Evolutionary conservation across 345 rosid genomes (phyloP).

Genomic region (Psidium guajava): DNA sequence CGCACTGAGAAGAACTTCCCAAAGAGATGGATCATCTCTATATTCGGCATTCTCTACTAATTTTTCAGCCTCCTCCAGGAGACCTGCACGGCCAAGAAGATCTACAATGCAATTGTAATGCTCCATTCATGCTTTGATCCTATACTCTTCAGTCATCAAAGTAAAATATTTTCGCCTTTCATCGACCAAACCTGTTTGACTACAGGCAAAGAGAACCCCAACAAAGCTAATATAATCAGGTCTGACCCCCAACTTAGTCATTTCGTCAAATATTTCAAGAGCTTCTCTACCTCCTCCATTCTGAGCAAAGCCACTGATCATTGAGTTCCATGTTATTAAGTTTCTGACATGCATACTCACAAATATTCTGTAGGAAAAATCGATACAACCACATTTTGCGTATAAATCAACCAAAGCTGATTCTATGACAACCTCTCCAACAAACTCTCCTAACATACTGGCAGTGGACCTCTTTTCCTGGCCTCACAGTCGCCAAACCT

Average conservation of each 20-base stretch:
- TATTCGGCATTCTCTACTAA: conserved; percentile 52
- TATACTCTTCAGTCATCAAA: conserved; percentile 34
- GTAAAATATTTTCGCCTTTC: conserved; percentile 46
- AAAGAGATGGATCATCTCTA: conserved; percentile 55
- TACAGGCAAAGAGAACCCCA: conserved; percentile 80
- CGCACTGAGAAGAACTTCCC: conserved; percentile 90
- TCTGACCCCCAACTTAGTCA: conserved; percentile 39
- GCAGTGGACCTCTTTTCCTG: no score
- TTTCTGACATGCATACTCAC: conserved; percentile 37
- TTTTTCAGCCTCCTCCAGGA: conserved; percentile 70
- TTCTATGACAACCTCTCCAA: conserved; percentile 65
- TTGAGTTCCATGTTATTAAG: conserved; percentile 79
- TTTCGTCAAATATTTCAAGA: conserved; percentile 43
- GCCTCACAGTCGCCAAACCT: no score
- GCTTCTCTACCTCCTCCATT: conserved; percentile 75
- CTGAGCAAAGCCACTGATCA: conserved; percentile 77
- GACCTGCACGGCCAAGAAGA: conserved; percentile 83
- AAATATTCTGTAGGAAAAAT: conserved; percentile 46
- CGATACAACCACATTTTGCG: conserved; percentile 78
- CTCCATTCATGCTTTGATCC: conserved; percentile 63
- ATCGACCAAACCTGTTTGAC: conserved; percentile 68
- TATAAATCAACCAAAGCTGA: conserved; percentile 87
- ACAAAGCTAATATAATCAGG: conserved; percentile 77
- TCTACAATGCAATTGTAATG: conserved; percentile 89
- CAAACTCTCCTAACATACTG: no score